These are phyloP conservation scores for Eucalyptus microcorys DNA, from an alignment of 345 rosid species.

Conservation along the genomic window DNA sequence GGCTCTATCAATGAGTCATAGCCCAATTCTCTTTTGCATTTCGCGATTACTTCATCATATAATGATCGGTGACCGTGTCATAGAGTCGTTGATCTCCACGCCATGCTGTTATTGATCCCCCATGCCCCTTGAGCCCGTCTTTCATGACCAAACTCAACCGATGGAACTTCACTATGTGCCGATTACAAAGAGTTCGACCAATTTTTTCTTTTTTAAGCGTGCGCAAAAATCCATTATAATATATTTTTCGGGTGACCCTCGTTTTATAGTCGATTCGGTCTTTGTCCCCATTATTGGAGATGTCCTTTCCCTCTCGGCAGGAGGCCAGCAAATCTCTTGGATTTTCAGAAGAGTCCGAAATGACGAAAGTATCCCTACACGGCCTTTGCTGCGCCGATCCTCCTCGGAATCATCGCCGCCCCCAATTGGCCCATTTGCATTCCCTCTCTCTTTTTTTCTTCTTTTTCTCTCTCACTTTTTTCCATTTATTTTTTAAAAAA, in stretches of 20 bases:
- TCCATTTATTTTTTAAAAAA: not conserved
- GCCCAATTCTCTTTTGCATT: not conserved
- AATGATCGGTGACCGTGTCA: rapidly evolving
- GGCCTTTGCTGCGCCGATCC: not conserved
- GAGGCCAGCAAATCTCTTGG: not conserved
- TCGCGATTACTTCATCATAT: rapidly evolving
- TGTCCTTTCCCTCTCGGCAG: not conserved
- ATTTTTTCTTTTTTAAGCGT: too few species aligned
- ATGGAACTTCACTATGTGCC: not conserved
- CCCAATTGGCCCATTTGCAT: not conserved
- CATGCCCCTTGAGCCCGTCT: rapidly evolving
- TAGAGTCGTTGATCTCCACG: rapidly evolving
- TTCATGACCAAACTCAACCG: not conserved
- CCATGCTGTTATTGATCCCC: rapidly evolving
- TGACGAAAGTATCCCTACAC: not conserved
- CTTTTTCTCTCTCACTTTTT: not conserved
- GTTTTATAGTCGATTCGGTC: not conserved
- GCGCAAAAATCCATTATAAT: not conserved
- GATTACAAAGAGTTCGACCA: not conserved
- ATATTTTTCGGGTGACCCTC: not conserved
- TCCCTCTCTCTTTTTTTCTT: not conserved
- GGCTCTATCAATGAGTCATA: not conserved
- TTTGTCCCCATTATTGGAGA: rapidly evolving
- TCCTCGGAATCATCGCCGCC: not conserved
- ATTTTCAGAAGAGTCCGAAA: not conserved